phyloP scores from a whole-genome alignment of 805 yeast species.

The Pichia nanzhaoensis region DNA sequence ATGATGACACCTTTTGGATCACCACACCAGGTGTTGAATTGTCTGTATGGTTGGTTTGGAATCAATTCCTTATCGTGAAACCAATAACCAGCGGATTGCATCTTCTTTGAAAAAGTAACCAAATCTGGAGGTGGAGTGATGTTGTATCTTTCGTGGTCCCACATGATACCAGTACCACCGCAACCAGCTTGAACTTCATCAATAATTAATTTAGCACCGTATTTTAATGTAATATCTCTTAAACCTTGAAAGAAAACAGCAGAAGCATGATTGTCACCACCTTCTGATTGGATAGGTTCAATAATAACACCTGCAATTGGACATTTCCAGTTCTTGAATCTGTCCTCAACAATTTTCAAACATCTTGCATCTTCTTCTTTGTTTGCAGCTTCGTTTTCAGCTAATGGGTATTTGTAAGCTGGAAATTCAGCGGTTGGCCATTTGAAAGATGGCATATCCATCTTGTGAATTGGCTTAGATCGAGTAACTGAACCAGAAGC shows the following conservation, averaged over 20 bases:
- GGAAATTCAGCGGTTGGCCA: constrained; percentile 98
- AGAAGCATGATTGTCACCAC: constrained; percentile 87
- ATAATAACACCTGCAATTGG: constrained; percentile 87
- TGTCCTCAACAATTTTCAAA: constrained; percentile 64
- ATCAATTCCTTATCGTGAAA: constrained; percentile 66
- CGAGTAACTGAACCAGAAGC: constrained; percentile 89
- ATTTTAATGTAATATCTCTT: constrained; percentile 65
- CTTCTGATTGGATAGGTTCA: constrained; percentile 90
- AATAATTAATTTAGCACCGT: constrained; percentile 65
- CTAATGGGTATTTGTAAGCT: constrained; percentile 62
- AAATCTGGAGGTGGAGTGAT: constrained; percentile 71
- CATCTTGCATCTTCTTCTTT: constrained; percentile 75
- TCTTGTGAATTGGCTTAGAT: constrained; percentile 91
- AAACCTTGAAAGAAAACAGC: constrained; percentile 73
- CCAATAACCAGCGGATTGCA: constrained; percentile 85
- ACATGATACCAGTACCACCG: constrained; percentile 77
- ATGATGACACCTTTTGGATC: constrained; percentile 77
- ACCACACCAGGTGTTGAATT: constrained; percentile 93
- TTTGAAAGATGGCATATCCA: constrained; percentile 86
- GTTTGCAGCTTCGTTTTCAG: constrained; percentile 80
- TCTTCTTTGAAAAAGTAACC: constrained; percentile 82
- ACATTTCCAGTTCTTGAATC: constrained; percentile 56
- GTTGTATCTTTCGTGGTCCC: constrained; percentile 87
- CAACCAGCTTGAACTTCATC: constrained; percentile 91
- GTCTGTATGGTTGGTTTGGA: constrained; percentile 77